Evolutionary conservation across 129 eudicot species (phyloP), one percentile per base, ranked within the genome.

Genomic region (Flaveria sonorensis): DNA sequence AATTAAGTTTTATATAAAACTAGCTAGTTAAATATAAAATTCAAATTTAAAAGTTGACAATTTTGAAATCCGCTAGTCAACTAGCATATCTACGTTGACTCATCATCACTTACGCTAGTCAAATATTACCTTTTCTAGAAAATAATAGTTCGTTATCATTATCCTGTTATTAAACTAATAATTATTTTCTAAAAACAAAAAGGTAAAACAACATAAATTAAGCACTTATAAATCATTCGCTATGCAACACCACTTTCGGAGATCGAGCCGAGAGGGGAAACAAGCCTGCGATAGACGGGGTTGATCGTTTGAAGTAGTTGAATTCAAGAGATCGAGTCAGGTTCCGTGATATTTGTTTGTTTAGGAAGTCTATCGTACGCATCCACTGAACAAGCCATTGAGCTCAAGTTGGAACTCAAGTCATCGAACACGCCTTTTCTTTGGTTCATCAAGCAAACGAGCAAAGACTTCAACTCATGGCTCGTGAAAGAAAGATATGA

Each of bases 221-320:
- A 26, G 28, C 28, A 1, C 28, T 26, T 26, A 26, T 26, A 26
- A 26, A 26, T 26, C 28, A 26, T 1, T 92, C 98, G 6, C 65
- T 88, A 10, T 83, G 66, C 75, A 88, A 86, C 82, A 83, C 46
- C 26, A 79, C 76, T 13, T 13, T 16, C 10, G 43, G 51, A 15
- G 97, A 92, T 61, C 73, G 73, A 57, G 73, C 80, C 9, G 67
- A 78, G 12, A 83, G 97, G 70, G 97, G 97, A 14, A 83, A 88
- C 70, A 81, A 77, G 73, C 60, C 88, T 1, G 78, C 89, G 26
- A 73, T 86, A 2, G 75, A 76, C n/a, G 68, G 66, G 7, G 14
- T 79, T 5, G 63, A 81, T 10, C 81, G 88, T 71, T 16, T 80
- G 59, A 73, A 71, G 47, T 88, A 91, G 97, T 85, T 91, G 2